Evolutionary conservation across 2,329 filamentous ascomycete genomes (phyloP), one percentile per base, ranked within the genome.

Genomic region (Aspergillus arachidicola): DNA sequence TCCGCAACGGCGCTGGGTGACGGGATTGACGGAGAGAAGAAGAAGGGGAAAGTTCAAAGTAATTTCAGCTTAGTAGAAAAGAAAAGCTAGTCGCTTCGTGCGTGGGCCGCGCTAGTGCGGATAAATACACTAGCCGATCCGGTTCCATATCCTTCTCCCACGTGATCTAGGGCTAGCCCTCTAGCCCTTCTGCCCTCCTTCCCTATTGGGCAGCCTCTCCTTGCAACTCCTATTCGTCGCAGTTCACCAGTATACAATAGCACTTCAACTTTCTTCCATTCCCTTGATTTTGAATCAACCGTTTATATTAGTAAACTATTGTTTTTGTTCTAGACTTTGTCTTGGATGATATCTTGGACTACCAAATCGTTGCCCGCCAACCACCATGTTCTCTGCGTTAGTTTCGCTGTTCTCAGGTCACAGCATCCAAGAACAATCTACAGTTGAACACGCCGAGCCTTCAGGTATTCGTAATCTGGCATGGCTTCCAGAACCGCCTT

Each of bases 1-100:
- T 82, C 81, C 80, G 81, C 78, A 60, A 62, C 57, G 78, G 77
- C 76, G 80, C 77, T 81, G 79, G 74, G 77, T 76, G 78, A 77
- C 80, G 78, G 79, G 75, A 69, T 77, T 79, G 78, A 76, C 78
- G 74, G 70, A 72, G 66, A 72, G 73, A 66, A 67, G 66, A 71
- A 73, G 66, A 68, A 56, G 65, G 68, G 67, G 65, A 71, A 66
- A 68, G 64, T 67, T 58, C 41, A 54, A 61, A 30, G 62, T 45
- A 66, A 65, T 65, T 68, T 61, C 59, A 62, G 32, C 21, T 10
- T 41, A 11, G 38, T 19, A 58, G 59, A 67, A 67, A 66, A 65
- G 73, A 71, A 66, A 62, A 66, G 62, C 65, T 58, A 41, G 71
- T 66, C 60, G 68, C 72, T 69, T 70, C 68, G 48, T 51, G 12